Evolutionary conservation across 2,329 filamentous ascomycete species (phyloP).

Genomic region (Pezicula radicicola): DNA sequence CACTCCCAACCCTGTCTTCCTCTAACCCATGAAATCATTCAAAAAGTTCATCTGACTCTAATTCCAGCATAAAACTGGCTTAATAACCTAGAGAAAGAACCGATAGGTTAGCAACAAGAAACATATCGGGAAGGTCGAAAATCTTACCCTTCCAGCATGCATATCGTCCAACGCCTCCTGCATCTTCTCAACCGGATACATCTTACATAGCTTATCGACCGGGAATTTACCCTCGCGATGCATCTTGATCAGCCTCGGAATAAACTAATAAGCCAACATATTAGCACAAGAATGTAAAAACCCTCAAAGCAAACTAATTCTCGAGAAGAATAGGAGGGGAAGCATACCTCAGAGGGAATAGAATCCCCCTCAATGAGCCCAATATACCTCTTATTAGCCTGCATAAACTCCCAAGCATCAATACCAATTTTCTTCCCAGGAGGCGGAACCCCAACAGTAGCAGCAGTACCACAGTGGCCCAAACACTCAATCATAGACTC

Average conservation of each 20-base stretch:
- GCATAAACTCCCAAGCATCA: conserved; percentile 23
- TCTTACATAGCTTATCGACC: conserved; percentile 29
- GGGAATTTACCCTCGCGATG: conserved; percentile 31
- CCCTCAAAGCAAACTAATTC: background rate
- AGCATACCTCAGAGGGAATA: conserved; percentile 13
- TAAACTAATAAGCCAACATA: conserved; percentile 20
- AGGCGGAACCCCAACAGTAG: conserved; percentile 31
- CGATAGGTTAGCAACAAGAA: background rate
- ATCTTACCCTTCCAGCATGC: conserved; percentile 19
- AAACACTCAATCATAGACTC: conserved; percentile 27
- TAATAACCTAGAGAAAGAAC: background rate
- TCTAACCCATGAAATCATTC: too few species aligned
- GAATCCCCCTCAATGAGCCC: conserved; percentile 31
- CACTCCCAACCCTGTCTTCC: too few species aligned
- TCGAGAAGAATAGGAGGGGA: conserved; percentile 6
- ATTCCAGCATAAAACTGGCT: background rate
- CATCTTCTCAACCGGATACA: conserved; percentile 26
- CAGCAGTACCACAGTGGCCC: conserved; percentile 27
- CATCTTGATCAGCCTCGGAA: conserved; percentile 29
- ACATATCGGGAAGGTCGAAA: background rate
- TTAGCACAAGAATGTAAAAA: background rate
- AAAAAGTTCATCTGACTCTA: too few species aligned
- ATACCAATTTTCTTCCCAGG: conserved; percentile 22
- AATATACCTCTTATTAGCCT: conserved; percentile 27
- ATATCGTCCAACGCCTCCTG: conserved; percentile 22